Evolutionary conservation across 495 filamentous ascomycete genomes (phyloP).

Genomic region (Neurospora sp.): DNA sequence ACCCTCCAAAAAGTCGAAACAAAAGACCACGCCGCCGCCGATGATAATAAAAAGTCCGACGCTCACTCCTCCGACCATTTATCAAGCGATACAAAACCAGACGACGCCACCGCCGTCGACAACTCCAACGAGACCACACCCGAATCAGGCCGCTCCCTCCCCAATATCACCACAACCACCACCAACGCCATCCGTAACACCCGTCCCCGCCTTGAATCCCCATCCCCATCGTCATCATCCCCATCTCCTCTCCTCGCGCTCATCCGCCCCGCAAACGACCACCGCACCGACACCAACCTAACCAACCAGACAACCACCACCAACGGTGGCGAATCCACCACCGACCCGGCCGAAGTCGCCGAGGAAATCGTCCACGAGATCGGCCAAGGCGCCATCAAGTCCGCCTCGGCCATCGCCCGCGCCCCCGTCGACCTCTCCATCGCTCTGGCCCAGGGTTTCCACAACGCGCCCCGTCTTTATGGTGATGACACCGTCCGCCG

Average conservation of each 20-base stretch:
- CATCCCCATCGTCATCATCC: no score
- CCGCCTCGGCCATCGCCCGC: slow-evolving; percentile 36
- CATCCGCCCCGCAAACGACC: background rate
- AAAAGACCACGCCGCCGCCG: slow-evolving; percentile 1
- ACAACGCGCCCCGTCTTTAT: slow-evolving; percentile 73
- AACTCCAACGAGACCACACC: background rate
- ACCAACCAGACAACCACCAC: slow-evolving; percentile 10
- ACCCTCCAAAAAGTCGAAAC: background rate
- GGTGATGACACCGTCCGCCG: slow-evolving; percentile 41
- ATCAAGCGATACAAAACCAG: background rate
- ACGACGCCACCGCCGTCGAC: background rate
- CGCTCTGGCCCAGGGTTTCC: slow-evolving; percentile 69
- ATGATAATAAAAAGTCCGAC: background rate
- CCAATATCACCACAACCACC: slow-evolving; percentile 10
- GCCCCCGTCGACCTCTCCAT: slow-evolving; percentile 60
- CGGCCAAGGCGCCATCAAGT: slow-evolving; percentile 35
- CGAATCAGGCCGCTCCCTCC: background rate
- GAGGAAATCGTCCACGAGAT: slow-evolving; percentile 33
- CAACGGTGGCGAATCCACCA: slow-evolving; percentile 16
- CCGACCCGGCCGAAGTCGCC: slow-evolving; percentile 23
- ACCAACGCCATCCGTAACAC: slow-evolving; percentile 10
- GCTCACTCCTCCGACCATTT: background rate
- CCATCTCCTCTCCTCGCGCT: background rate
- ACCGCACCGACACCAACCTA: slow-evolving; percentile 6
- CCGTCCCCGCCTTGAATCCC: background rate